Evolutionary conservation across 768 basidiomycete species (phyloP), one percentile per base, ranked within the genome.

Genomic region (Boletellus ananas): DNA sequence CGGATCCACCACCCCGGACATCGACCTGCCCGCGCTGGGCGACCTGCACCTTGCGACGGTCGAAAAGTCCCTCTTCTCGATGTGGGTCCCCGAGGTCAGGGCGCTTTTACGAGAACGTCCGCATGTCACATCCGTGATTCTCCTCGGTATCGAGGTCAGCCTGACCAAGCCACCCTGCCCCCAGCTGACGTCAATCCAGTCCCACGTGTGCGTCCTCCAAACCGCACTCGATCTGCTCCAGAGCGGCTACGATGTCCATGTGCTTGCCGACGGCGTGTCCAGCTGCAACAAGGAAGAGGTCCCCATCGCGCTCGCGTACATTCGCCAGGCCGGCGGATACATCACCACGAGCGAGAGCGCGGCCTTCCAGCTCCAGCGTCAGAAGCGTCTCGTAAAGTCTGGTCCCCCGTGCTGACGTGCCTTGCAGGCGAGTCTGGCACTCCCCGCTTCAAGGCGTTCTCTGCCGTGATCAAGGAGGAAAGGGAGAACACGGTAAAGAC

Each of bases 141-240:
- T 97, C 6, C 83, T 92, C 53, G 94, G 94, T 14, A 93, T 95
- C 44, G 94, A 95, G 78, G 92, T 89, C 55, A 34, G 79, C 65
- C 14, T 6, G 36, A 14, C 40, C 39, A 31, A 3, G 12, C 23
- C 10, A 1, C 2, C 6, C 11, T 4, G 21, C 34, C 12, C 33
- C 38, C 43, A 20, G 16, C 47, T 58, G 16, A 58, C 43, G 25
- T 49, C 52, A 20, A n/a, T 14, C 9, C 56, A 94, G 92, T 80
- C 88, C 14, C 94, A 95, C 59, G 82, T 96, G 52, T 96, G 94
- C 61, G 81, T 95, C 9, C 76, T 93, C 6, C 93, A 95, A 66
- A 89, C 91, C 0, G 76, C 85, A 0, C 71, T 94, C 16, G 84
- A 87, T 52, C 76, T 95, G 12, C 66, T 87, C 3, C 61, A 72